Evolutionary conservation across 768 basidiomycete genomes (phyloP).

Genomic region (Tulasnella sp.): DNA sequence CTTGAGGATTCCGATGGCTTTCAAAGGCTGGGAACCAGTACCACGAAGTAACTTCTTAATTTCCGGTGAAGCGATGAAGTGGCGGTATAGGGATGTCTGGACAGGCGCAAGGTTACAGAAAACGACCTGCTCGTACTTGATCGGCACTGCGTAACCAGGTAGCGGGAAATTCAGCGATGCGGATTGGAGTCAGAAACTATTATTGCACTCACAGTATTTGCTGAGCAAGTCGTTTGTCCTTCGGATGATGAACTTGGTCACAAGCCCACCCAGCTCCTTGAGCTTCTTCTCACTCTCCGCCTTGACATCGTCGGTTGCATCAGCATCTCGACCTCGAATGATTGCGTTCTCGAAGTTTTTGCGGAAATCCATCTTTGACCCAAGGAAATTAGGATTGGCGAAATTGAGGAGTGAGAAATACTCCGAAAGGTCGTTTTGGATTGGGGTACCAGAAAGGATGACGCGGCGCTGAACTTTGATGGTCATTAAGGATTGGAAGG

Average conservation of each 20-base stretch:
- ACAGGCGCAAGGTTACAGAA: slow-evolving; percentile 82
- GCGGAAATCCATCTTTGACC: slow-evolving; percentile 80
- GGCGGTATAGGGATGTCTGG: slow-evolving; percentile 74
- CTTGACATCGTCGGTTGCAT: slow-evolving; percentile 70
- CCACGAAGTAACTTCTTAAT: slow-evolving; percentile 86
- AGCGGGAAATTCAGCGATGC: not conserved
- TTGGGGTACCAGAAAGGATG: slow-evolving; percentile 89
- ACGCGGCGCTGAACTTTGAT: slow-evolving; percentile 85
- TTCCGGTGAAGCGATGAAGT: slow-evolving; percentile 88
- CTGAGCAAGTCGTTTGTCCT: slow-evolving; percentile 90
- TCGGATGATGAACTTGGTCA: slow-evolving; percentile 90
- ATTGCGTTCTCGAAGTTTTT: slow-evolving; percentile 94
- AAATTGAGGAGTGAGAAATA: slow-evolving; percentile 92
- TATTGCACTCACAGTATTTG: slow-evolving; percentile 60
- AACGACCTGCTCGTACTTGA: slow-evolving; percentile 98
- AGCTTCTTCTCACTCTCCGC: slow-evolving; percentile 81
- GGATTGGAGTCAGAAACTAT: too few species aligned
- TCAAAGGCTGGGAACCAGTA: slow-evolving; percentile 84
- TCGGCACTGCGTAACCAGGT: slow-evolving; percentile 57
- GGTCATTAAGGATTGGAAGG: slow-evolving; percentile 73
- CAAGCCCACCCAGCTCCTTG: slow-evolving; percentile 79
- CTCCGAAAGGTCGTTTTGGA: slow-evolving; percentile 92
- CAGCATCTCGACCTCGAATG: slow-evolving; percentile 81
- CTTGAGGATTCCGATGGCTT: slow-evolving; percentile 89
- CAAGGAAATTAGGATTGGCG: slow-evolving; percentile 84